Evolutionary conservation across 75 land plant species (phyloP).

Genomic region (Cunninghamia lanceolata): DNA sequence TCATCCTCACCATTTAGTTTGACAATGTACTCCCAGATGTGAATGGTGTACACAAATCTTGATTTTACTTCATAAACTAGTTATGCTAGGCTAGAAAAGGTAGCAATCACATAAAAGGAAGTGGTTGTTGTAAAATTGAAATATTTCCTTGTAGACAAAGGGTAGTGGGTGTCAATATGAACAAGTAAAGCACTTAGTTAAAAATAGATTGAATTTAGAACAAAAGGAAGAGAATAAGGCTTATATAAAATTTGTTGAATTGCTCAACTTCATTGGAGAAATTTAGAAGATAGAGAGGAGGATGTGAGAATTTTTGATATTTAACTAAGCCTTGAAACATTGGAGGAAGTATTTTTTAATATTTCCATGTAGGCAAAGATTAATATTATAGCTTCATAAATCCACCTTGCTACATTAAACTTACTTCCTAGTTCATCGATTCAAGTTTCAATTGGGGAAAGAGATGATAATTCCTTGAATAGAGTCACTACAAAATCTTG

Average conservation of each 20-base stretch:
- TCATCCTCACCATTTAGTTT: constrained; percentile 83
- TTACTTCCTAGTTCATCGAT: constrained; percentile 47
- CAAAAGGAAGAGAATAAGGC: constrained; percentile 81
- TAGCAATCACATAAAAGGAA: constrained; percentile 67
- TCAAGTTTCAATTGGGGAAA: no score
- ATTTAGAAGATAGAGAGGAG: constrained; percentile 61
- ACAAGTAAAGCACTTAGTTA: no score
- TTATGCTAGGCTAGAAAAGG: constrained; percentile 86
- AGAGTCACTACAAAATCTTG: no score
- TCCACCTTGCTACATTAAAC: constrained; percentile 52
- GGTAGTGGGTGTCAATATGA: no score
- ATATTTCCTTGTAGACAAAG: no score
- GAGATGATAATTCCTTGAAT: no score
- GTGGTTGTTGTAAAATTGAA: no score
- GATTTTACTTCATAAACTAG: constrained; percentile 73
- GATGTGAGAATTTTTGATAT: constrained; percentile 83
- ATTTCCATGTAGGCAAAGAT: constrained; percentile 89
- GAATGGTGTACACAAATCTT: constrained; percentile 85
- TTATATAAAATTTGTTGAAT: constrained; percentile 76
- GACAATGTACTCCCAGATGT: constrained; percentile 83
- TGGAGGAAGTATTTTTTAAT: constrained; percentile 94
- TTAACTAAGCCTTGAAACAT: constrained; percentile 83
- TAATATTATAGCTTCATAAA: constrained; percentile 78
- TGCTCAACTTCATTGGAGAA: constrained; percentile 77
- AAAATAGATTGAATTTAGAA: constrained; percentile 44